A percentile compares a stretch with the other conserved stretches of the same genome.
Evolutionary conservation across 352 stramenopile species (phyloP).

Genomic region (Phytophthora macrochlamydospora): DNA sequence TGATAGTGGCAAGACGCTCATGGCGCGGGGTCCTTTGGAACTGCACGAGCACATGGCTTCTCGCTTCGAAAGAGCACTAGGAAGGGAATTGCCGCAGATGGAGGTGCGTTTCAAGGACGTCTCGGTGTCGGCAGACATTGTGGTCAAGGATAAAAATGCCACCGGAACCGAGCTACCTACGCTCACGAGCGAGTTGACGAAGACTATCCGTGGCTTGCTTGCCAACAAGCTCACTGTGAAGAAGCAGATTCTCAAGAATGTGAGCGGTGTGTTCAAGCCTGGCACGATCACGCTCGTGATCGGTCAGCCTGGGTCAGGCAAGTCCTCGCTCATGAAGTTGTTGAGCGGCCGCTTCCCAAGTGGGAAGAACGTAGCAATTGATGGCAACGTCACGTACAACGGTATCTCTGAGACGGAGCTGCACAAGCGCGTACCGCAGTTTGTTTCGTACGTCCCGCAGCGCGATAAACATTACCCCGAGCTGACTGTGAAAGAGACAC

Average conservation of each 20-base stretch:
- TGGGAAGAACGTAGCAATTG: slow-evolving; percentile 14
- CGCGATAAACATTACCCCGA: slow-evolving; percentile 19
- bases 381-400: slow-evolving; percentile 7
- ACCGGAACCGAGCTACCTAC: slow-evolving; percentile 18
- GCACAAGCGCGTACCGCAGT: slow-evolving; percentile 21
- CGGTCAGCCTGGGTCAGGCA: background rate
- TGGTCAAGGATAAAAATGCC: slow-evolving; percentile 7
- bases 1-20: background rate
- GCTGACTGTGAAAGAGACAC: slow-evolving; percentile 11
- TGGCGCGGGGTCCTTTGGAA: slow-evolving; percentile 1
- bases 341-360: slow-evolving; percentile 17
- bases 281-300: background rate
- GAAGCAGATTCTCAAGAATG: slow-evolving; percentile 22
- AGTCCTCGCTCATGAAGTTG: slow-evolving; percentile 19
- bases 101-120: slow-evolving; percentile 11
- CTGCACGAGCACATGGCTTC: slow-evolving; percentile 1
- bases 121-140: slow-evolving; percentile 6
- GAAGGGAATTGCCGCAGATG: slow-evolving; percentile 30
- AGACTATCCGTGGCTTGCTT: slow-evolving; percentile 4
- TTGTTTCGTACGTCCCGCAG: slow-evolving; percentile 23
- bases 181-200: slow-evolving; percentile 15
- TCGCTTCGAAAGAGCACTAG: slow-evolving; percentile 12
- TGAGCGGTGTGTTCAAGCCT: slow-evolving; percentile 27
- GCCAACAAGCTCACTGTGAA: slow-evolving; percentile 13
- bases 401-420: background rate